These are phyloP conservation scores for Lathyrus tuberosus DNA, from an alignment of 306 rosid genomes.

Conservation along the genomic window DNA sequence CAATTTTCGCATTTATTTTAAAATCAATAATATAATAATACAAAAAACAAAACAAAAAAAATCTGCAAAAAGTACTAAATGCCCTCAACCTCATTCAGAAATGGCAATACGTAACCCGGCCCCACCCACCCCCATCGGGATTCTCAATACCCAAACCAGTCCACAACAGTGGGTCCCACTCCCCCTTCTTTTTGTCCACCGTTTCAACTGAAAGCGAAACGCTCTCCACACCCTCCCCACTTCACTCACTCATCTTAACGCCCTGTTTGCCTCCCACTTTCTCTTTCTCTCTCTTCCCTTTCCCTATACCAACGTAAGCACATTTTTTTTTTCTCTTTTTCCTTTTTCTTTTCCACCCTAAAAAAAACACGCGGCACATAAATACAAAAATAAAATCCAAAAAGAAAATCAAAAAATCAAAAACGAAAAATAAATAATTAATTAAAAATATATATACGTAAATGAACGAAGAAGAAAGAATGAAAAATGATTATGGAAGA, in stretches of 20 bases:
- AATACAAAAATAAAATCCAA: constrained; percentile 27
- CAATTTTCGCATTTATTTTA: too few relatives aligned
- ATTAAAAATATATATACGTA: constrained; percentile 12
- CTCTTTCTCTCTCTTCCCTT: constrained; percentile 13
- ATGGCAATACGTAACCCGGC: constrained; percentile 23
- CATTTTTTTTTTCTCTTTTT: not conserved
- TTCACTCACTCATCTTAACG: constrained; percentile 24
- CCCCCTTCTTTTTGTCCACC: constrained; percentile 43
- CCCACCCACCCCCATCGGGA: constrained; percentile 48
- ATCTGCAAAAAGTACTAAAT: not conserved
- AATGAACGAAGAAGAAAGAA: constrained; percentile 32
- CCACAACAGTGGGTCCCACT: constrained; percentile 44
- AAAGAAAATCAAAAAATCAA: too few relatives aligned
- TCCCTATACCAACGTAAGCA: constrained; percentile 4
- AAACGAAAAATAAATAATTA: too few relatives aligned
- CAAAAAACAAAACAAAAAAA: not conserved
- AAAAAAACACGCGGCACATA: constrained; percentile 25
- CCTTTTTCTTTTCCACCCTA: not conserved
- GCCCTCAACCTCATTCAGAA: constrained; percentile 35
- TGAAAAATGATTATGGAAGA: constrained; percentile 40
- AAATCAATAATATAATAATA: not conserved
- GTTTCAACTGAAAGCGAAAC: constrained; percentile 49
- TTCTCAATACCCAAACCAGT: constrained; percentile 55
- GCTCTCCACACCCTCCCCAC: constrained; percentile 23
- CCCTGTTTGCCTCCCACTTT: constrained; percentile 21